phyloP scores from a whole-genome alignment of 176 grass and related monocot genomes.

The Zea luxurians region DNA sequence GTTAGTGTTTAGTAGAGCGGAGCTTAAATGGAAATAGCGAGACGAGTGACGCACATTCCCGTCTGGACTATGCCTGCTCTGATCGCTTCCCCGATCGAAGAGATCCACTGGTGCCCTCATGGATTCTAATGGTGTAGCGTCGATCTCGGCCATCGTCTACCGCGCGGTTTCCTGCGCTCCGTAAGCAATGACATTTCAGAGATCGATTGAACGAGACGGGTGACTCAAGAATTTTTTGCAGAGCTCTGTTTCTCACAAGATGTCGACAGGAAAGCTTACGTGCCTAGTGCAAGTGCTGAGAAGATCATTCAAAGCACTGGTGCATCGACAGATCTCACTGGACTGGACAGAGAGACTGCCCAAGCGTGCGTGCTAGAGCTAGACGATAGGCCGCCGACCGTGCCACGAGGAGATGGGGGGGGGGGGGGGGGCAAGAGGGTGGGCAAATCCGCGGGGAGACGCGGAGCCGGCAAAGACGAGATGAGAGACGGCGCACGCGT shows the following conservation, averaged over 20 bases:
- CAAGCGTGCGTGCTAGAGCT: background rate
- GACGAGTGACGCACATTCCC: conserved; percentile 17
- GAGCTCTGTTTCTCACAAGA: background rate
- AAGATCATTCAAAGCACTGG: background rate
- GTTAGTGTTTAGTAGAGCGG: background rate
- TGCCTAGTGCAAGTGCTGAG: background rate
- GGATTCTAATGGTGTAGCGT: conserved; percentile 45
- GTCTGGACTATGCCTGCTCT: conserved; percentile 32
- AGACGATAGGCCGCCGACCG: no score
- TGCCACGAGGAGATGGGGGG: background rate
- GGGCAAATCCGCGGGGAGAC: background rate
- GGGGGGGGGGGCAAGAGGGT: background rate
- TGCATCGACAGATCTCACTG: background rate
- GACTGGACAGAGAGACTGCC: background rate
- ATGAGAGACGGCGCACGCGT: background rate
- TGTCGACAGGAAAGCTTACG: background rate
- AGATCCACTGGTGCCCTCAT: conserved; percentile 27
- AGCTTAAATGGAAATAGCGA: background rate
- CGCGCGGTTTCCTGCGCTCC: conserved; percentile 1
- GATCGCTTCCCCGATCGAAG: conserved; percentile 40
- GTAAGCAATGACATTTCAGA: background rate
- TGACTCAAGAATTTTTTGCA: background rate
- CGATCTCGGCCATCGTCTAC: conserved; percentile 43
- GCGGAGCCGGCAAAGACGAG: conserved; percentile 10
- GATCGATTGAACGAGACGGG: background rate